Evolutionary conservation across 768 basidiomycete genomes (phyloP).

Genomic region (Lactifluus rugatus): DNA sequence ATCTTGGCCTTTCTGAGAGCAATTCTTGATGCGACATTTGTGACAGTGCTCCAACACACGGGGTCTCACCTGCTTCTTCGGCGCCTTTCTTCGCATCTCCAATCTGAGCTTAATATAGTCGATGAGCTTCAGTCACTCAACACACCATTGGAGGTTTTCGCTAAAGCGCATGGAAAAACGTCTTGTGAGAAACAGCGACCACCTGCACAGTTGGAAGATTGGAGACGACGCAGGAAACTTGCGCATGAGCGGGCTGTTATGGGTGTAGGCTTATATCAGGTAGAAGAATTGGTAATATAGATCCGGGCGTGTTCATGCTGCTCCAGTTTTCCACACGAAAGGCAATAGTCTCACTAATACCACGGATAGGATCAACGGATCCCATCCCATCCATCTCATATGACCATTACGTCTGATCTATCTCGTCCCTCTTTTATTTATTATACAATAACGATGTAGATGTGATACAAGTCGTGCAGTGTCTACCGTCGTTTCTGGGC

Average conservation of each 20-base stretch:
- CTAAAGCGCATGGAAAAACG: slow-evolving; percentile 40
- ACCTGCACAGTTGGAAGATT: slow-evolving; percentile 22
- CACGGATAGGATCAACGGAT: neutral
- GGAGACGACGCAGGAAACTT: slow-evolving; percentile 36
- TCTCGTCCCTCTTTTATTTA: neutral
- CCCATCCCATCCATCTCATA: neutral
- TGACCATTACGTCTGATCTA: neutral
- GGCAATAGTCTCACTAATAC: neutral
- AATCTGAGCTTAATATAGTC: slow-evolving; percentile 43
- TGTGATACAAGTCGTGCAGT: neutral
- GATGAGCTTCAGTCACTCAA: slow-evolving; percentile 46
- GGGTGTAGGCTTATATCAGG: slow-evolving; percentile 54
- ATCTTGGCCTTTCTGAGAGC: slow-evolving; percentile 51
- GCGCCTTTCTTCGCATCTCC: slow-evolving; percentile 39
- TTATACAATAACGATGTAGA: neutral
- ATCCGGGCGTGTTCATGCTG: neutral
- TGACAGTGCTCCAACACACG: slow-evolving; percentile 53
- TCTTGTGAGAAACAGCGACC: slow-evolving; percentile 32
- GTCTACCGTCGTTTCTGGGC: slow-evolving; percentile 15
- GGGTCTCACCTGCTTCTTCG: slow-evolving; percentile 48
- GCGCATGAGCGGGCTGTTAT: slow-evolving; percentile 43
- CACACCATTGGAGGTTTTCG: slow-evolving; percentile 56
- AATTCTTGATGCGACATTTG: slow-evolving; percentile 63
- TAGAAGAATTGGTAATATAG: slow-evolving; percentile 60
- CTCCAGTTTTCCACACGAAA: slow-evolving; percentile 8